Base-by-base conservation (phyloP, 176 grass and related monocot genomes). In the Aegilops bicornis region DNA sequence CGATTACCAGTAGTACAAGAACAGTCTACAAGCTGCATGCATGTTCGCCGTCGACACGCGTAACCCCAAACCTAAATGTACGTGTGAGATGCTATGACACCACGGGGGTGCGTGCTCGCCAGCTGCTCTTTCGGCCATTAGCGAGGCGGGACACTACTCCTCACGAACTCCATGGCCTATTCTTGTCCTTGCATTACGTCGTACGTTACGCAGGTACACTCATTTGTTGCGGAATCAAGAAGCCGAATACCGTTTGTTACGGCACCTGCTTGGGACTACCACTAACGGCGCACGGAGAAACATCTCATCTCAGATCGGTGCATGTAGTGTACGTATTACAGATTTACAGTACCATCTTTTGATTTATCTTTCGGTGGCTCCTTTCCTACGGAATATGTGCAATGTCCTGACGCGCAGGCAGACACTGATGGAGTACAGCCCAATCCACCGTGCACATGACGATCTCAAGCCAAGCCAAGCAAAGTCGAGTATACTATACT, bases 391-490 rank as follows among this genome's bases (percentile, higher is more conserved):
- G 80, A 80, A 87, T 61, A 75, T 75, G 68, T 77, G 24, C 27
- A 52, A 20, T 48, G 62, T 63, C 61, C 81, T 91, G 81, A 84
- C 81, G 80, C 12, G 56, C 33, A 61, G 25, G 60, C 89, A 9
- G 50, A 2, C 77, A 48, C 62, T 42, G 69, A 50, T 85, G 81
- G 77, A 91, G 89, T 91, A 52, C 16, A 48, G 3, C 81, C 63
- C 47, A 87, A 91, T 80, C 81, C 85, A 60, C 22, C 86, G 47
- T 75, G 89, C 89, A 88, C 89, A 81, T 91, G 89, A 7, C 30
- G 1, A 13, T 47, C 43, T 47, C 9, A 62, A 62, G 59, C 58
- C 15, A 10, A 50, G 47, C 50, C 50, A 47, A 22, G 87, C 79
- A 64, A 63, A 76, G 70, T 14, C 56, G 82, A 61, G 48, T 54